These are phyloP conservation scores for Chimonanthus praecox DNA, from an alignment of 164 flowering plant species.

Conservation along the genomic window DNA sequence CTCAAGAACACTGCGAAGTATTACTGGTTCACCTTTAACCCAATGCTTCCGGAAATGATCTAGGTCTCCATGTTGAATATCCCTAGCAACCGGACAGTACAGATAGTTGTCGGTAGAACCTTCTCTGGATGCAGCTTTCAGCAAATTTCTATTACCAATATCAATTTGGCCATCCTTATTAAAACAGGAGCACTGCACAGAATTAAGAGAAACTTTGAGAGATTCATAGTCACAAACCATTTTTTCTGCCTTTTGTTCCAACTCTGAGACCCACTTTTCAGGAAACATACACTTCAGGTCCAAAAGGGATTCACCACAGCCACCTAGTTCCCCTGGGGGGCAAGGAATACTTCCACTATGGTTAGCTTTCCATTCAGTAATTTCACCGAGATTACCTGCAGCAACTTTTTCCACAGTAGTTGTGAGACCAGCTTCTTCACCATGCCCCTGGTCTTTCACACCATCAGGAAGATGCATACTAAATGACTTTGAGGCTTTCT, in stretches of 20 bases:
- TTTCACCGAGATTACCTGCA: conserved; percentile 6
- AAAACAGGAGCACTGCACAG: not conserved
- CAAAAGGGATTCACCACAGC: conserved; percentile 53
- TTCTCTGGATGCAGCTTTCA: conserved; percentile 47
- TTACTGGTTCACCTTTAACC: conserved; percentile 74
- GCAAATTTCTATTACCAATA: conserved; percentile 13
- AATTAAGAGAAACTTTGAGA: not conserved
- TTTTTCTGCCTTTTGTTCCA: conserved; percentile 35
- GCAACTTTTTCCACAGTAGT: not conserved
- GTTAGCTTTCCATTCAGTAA: conserved; percentile 37
- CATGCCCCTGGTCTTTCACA: conserved; percentile 60
- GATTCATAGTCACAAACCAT: conserved; percentile 10
- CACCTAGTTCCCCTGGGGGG: conserved; percentile 63
- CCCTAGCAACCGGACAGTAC: conserved; percentile 48
- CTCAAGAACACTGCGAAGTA: conserved; percentile 64
- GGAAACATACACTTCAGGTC: conserved; percentile 69
- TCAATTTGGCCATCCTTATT: not conserved
- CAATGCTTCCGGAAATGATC: conserved; percentile 54
- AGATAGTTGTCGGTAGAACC: conserved; percentile 48
- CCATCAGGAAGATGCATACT: conserved; percentile 28
- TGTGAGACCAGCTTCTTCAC: conserved; percentile 45
- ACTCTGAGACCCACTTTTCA: conserved; percentile 36
- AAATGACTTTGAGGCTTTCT: conserved; percentile 28
- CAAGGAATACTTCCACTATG: conserved; percentile 48
- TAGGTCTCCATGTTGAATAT: conserved; percentile 29